Conservation (phyloP, 768 basidiomycete species). For the Boletus bicolor region DNA sequence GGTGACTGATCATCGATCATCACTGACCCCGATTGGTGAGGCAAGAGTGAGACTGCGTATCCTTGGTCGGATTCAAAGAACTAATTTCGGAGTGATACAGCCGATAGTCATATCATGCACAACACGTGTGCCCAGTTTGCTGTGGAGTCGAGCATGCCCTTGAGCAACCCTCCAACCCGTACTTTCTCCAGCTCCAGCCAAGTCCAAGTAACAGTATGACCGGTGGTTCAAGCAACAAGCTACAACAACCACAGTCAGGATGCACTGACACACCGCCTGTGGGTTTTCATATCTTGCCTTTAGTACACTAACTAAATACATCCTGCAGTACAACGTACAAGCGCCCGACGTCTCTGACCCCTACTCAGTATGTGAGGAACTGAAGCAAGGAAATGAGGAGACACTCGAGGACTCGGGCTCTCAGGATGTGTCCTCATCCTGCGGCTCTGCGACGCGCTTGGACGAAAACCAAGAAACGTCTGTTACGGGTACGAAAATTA, state of each 20-base stretch:
- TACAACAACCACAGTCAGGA: neutral
- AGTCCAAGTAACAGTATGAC: neutral
- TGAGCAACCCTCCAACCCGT: no score
- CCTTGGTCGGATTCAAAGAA: no score
- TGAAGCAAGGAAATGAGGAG: neutral
- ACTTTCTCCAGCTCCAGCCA: neutral
- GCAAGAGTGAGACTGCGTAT: no score
- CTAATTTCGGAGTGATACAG: no score
- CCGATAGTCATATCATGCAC: no score
- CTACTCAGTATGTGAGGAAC: neutral
- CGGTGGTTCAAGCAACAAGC: neutral
- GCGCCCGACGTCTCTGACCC: no score
- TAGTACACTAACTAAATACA: neutral
- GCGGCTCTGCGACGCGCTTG: neutral
- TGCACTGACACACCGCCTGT: neutral
- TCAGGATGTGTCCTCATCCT: neutral
- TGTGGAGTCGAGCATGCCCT: neutral
- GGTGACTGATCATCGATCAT: neutral
- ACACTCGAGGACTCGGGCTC: neutral
- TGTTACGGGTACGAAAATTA: neutral
- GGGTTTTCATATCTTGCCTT: neutral
- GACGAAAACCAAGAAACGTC: neutral
- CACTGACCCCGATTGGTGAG: no score
- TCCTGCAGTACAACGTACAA: neutral
- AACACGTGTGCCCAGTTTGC: neutral